phyloP scores from a whole-genome alignment of 2,329 filamentous ascomycete species.

The Pseudophaeomoniella oleicola region DNA sequence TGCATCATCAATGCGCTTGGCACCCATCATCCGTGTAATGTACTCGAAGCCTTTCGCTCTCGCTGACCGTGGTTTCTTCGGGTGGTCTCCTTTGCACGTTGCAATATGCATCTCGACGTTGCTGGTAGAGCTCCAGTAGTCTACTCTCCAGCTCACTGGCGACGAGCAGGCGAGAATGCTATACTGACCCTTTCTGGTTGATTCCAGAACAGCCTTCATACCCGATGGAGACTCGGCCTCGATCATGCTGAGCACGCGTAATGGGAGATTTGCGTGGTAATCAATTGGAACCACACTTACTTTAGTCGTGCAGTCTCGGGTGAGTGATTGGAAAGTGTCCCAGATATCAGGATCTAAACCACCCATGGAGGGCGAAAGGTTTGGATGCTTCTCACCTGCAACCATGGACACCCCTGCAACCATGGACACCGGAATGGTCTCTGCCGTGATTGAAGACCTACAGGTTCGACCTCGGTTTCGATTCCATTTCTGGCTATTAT shows the following conservation, averaged over 20 bases:
- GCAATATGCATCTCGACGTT: background rate
- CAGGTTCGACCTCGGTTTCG: background rate
- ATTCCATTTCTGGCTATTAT: conserved; percentile 48
- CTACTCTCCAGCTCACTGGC: background rate
- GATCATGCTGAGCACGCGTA: background rate
- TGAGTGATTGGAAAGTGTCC: background rate
- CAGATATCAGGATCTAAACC: background rate
- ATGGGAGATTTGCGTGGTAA: background rate
- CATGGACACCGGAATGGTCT: background rate
- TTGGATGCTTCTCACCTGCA: no score
- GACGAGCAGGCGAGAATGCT: conserved; percentile 57
- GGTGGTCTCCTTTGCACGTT: background rate
- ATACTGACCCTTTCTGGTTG: conserved; percentile 40
- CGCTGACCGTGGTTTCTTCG: background rate
- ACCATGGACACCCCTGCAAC: no score
- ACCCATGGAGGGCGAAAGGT: background rate
- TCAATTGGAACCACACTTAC: background rate
- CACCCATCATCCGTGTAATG: background rate
- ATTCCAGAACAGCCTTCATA: conserved; percentile 23
- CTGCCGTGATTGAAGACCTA: background rate
- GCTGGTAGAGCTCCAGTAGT: background rate
- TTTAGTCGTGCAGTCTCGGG: background rate
- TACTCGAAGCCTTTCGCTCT: background rate
- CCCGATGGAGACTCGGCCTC: conserved; percentile 31
- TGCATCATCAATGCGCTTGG: conserved; percentile 17